Conservation (phyloP, 2,329 filamentous ascomycete genomes). For the Botrytis sinoallii region DNA sequence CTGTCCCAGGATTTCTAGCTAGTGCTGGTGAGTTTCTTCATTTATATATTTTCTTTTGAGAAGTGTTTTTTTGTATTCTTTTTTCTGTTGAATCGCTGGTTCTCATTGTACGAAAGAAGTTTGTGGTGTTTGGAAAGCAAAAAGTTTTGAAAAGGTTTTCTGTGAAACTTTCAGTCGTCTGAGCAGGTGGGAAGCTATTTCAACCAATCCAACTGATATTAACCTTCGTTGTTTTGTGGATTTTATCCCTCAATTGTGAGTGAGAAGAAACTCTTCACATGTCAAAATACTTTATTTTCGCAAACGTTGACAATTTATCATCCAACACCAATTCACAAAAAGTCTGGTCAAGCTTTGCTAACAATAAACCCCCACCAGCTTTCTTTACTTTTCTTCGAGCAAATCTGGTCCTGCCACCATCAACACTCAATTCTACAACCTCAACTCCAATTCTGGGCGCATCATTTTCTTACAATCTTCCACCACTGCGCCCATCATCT, state of each 20-base stretch:
- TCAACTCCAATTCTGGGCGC: conserved; percentile 64
- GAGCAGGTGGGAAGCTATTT: neutral
- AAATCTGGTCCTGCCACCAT: conserved; percentile 66
- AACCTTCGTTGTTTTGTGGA: neutral
- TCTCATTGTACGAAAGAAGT: neutral
- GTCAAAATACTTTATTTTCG: neutral
- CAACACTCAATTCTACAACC: conserved; percentile 50
- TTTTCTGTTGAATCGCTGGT: neutral
- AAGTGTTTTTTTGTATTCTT: neutral
- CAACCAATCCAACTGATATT: neutral
- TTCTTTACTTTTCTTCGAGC: conserved; percentile 81
- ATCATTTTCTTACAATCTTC: conserved; percentile 43
- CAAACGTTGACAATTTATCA: neutral
- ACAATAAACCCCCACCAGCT: conserved; percentile 48
- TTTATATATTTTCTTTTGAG: neutral
- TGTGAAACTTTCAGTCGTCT: neutral
- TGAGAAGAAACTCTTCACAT: conserved; percentile 1
- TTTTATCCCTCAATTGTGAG: neutral
- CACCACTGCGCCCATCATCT: conserved; percentile 40
- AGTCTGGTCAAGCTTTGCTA: conserved; percentile 8
- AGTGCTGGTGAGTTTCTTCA: conserved; percentile 53
- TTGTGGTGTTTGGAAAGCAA: neutral
- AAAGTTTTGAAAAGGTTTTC: neutral
- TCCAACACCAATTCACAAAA: neutral
- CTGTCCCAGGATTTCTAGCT: conserved; percentile 56